Base-by-base conservation (phyloP, 2,329 filamentous ascomycete species). In the Talaromyces amestolkiae region DNA sequence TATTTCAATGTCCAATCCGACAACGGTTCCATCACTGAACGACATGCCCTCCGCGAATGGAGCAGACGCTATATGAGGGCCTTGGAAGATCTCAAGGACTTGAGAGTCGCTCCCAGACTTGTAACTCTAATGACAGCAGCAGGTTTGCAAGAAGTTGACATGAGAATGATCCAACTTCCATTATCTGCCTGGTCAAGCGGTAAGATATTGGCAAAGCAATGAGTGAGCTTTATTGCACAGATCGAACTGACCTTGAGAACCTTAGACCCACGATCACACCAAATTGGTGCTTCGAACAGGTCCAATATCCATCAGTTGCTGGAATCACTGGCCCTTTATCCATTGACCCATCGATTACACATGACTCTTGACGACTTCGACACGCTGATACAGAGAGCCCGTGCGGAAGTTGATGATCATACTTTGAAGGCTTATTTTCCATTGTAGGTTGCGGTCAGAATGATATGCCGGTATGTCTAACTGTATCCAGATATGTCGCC, bases 1-100 rank as follows among this genome's bases (percentile, higher is more conserved):
- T 92, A 96, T 73, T 89, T 89, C 76, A 92, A 92, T 69, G 88
- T 91, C 31, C 93, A 96, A 75, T 96, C 92, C 0, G 88, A 94
- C 70, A 96, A 91, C 71, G 92, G 92, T 5, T 87, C 86, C n/a
- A 79, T 95, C 70, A 88, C 86, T 11, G 84, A 88, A 60, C 84
- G 84, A 61, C 85, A 91, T 74, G 89, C 87, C 1, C 80, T 93
- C 61, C 76, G 81, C 65, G 75, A 85, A 69, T 92, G 90, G 90
- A 92, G 89, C 58, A 83, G 82, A 61, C 80, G 81, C 63, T 91
- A 91, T 73, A 78, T 89, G 70, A 80, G 84, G 67, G 85, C 87
- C 35, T 77, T 90, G 72, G 84, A 88, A 65, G 85, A 83, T 19
- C 78, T 82, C 61, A 92, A 92, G 70, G 87, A 92, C 71, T 85